Evolutionary conservation across 1,139 yeast species (phyloP).

Genomic region (Zygoascus hellenicus): DNA sequence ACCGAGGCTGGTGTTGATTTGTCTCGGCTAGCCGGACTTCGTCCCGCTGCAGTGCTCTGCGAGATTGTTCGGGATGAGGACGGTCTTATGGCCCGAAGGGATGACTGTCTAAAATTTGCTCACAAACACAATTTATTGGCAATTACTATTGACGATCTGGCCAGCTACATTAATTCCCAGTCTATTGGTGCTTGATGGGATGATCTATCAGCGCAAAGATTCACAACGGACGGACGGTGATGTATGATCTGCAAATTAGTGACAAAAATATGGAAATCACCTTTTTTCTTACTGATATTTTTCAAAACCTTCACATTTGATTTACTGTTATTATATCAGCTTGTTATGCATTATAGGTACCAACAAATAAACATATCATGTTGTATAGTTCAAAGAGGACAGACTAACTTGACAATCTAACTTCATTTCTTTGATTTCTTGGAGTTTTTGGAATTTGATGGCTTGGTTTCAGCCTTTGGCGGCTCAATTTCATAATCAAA

Average conservation of each 20-base stretch:
- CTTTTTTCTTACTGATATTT: no score
- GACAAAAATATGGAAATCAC: no score
- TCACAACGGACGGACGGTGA: no score
- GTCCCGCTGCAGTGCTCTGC: constrained; percentile 88
- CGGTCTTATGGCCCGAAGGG: constrained; percentile 92
- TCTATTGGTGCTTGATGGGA: no score
- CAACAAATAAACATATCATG: no score
- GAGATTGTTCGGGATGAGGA: constrained; percentile 91
- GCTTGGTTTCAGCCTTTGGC: background rate
- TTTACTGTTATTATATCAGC: background rate
- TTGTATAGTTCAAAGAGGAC: background rate
- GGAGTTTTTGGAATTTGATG: background rate
- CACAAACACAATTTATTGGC: constrained; percentile 58
- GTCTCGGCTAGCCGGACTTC: constrained; percentile 66
- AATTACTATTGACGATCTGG: constrained; percentile 75
- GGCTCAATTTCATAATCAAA: constrained; percentile 30
- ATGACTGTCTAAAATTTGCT: constrained; percentile 74
- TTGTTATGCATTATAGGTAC: background rate
- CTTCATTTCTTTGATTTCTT: background rate
- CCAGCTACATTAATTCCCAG: constrained; percentile 41
- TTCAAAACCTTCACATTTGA: no score
- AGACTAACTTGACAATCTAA: background rate
- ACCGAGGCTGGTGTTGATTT: constrained; percentile 96
- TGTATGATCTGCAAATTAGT: no score
- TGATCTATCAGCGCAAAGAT: no score